phyloP scores from a whole-genome alignment of 2,329 filamentous ascomycete genomes.

The Botrytis paeoniae region DNA sequence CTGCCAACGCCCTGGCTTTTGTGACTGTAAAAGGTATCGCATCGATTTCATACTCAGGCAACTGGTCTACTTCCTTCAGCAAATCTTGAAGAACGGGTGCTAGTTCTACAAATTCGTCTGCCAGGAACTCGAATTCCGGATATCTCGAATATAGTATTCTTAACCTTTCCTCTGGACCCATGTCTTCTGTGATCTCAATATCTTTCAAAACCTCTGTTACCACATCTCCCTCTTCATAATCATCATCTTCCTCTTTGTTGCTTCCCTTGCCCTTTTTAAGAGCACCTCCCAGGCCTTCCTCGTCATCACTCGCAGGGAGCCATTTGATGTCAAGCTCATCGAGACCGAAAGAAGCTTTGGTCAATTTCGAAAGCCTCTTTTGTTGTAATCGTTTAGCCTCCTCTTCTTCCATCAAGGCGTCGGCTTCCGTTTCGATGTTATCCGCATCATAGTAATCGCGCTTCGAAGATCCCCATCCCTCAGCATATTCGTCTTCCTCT shows the following conservation, averaged over 20 bases:
- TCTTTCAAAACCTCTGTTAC: slow-evolving; percentile 86
- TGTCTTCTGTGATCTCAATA: slow-evolving; percentile 74
- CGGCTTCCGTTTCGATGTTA: slow-evolving; percentile 58
- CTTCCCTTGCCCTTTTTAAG: slow-evolving; percentile 45
- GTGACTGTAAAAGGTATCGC: slow-evolving; percentile 43
- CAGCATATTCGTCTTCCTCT: slow-evolving; percentile 55
- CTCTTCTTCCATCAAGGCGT: slow-evolving; percentile 84
- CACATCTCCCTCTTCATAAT: slow-evolving; percentile 53
- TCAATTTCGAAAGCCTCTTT: slow-evolving; percentile 87
- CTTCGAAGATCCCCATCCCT: slow-evolving; percentile 83
- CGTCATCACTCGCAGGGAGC: slow-evolving; percentile 43
- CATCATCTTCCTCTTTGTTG: slow-evolving; percentile 46
- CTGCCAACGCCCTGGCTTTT: slow-evolving; percentile 76
- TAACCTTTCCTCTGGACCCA: slow-evolving; percentile 70
- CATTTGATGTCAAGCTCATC: slow-evolving; percentile 73
- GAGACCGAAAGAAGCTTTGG: slow-evolving; percentile 88
- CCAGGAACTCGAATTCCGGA: slow-evolving; percentile 85
- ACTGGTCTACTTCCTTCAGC: slow-evolving; percentile 52
- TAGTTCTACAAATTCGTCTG: slow-evolving; percentile 58
- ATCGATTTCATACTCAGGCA: slow-evolving; percentile 30
- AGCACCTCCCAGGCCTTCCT: not conserved
- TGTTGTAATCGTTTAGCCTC: slow-evolving; percentile 86
- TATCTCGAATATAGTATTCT: slow-evolving; percentile 77
- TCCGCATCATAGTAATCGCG: slow-evolving; percentile 94
- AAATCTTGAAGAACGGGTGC: slow-evolving; percentile 58